These are phyloP conservation scores for Cadophora sp. DNA, from an alignment of 2,329 filamentous ascomycete species.

Conservation along the genomic window DNA sequence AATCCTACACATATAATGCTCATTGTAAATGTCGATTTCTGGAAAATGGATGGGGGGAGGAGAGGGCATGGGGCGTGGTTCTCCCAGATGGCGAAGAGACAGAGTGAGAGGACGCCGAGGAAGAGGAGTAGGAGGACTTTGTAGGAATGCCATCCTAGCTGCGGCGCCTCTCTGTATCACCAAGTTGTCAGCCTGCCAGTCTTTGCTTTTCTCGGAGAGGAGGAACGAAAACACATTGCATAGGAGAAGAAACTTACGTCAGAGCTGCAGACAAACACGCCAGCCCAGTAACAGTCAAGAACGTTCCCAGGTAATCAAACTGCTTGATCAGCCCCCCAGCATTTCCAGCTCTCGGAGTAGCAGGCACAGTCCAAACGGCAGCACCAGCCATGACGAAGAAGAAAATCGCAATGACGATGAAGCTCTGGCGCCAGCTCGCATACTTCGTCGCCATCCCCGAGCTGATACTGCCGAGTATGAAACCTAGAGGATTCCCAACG, in stretches of 20 bases:
- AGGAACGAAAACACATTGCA: not conserved
- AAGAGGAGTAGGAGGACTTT: conserved; percentile 69
- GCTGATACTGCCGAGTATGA: conserved; percentile 58
- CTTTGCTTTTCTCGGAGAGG: not conserved
- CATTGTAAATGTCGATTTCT: conserved; percentile 69
- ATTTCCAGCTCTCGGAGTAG: conserved; percentile 52
- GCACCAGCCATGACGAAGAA: conserved; percentile 65
- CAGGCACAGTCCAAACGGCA: conserved; percentile 67
- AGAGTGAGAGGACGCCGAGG: conserved; percentile 62
- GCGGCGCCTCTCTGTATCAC: conserved; percentile 42
- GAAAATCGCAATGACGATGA: conserved; percentile 67
- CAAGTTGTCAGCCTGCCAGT: conserved; percentile 7
- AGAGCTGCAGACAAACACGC: conserved; percentile 36
- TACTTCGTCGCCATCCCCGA: conserved; percentile 67
- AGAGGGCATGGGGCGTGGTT: conserved; percentile 56
- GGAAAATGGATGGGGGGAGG: conserved; percentile 63
- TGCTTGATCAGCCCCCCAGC: conserved; percentile 17
- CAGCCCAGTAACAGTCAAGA: conserved; percentile 35
- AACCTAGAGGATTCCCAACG: conserved; percentile 50
- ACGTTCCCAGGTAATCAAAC: conserved; percentile 40
- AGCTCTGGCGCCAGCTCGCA: conserved; percentile 68
- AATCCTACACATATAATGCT: conserved; percentile 56
- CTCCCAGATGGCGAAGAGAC: conserved; percentile 68
- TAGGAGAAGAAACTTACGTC: conserved; percentile 35
- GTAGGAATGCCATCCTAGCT: conserved; percentile 66